phyloP scores from a whole-genome alignment of 163 green algal species.

The Scenedesmus sp. region DNA sequence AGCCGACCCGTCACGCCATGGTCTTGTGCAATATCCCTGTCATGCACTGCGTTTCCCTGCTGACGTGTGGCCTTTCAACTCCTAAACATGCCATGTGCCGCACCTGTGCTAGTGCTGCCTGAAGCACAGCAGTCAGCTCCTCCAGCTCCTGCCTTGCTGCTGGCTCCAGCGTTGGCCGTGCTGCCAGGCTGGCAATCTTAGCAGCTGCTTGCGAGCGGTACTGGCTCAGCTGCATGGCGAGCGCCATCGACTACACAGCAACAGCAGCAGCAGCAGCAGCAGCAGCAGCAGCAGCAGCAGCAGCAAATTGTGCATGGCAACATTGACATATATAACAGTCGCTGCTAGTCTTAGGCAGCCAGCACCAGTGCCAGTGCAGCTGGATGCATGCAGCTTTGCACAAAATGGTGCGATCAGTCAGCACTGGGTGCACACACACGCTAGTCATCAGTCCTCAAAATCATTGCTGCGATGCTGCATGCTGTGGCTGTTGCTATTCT shows the following conservation, averaged over 20 bases:
- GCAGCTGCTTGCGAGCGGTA: constrained; percentile 34
- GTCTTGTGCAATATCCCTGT: too few species aligned
- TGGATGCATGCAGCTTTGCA: background rate
- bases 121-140: constrained; percentile 44
- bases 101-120: constrained; percentile 52
- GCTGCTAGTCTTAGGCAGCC: background rate
- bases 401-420: too few species aligned
- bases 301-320: background rate
- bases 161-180: constrained; percentile 19
- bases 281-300: constrained; percentile 1
- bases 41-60: too few species aligned
- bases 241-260: constrained; percentile 20
- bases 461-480: background rate
- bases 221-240: constrained; percentile 37
- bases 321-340: background rate
- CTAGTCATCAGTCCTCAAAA: background rate
- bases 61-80: too few species aligned
- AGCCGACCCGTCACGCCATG: background rate
- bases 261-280: constrained; percentile 6
- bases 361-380: background rate
- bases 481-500: background rate
- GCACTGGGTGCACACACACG: background rate
- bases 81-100: background rate
- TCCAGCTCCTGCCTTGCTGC: constrained; percentile 40
- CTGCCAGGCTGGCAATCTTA: constrained; percentile 41